These are phyloP conservation scores for Globisporangium viniferum DNA, from an alignment of 352 stramenopile species.

Conservation along the genomic window DNA sequence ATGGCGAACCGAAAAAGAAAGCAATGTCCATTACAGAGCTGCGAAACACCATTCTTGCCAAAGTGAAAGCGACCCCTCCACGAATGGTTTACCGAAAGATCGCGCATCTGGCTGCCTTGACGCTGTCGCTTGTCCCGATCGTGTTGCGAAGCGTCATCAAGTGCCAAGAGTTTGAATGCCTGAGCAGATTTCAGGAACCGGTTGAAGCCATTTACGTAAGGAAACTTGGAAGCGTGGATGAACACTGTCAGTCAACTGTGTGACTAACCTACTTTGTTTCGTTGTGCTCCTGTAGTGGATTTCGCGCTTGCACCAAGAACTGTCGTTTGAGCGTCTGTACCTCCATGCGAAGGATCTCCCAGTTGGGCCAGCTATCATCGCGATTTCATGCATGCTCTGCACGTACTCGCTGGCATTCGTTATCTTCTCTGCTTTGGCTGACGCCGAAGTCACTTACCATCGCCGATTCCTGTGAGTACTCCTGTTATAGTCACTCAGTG, in stretches of 20 bases:
- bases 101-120: conserved; percentile 48
- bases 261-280: not conserved
- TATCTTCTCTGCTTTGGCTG: conserved; percentile 70
- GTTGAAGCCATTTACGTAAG: conserved; percentile 35
- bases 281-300: conserved; percentile 25
- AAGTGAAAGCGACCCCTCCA: conserved; percentile 72
- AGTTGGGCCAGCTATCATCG: conserved; percentile 43
- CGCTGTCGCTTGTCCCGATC: conserved; percentile 60
- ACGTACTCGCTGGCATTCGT: conserved; percentile 76
- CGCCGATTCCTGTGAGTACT: conserved; percentile 67
- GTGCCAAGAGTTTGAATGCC: conserved; percentile 59
- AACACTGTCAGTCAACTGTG: not conserved
- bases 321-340: conserved; percentile 25
- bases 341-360: conserved; percentile 24
- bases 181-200: conserved; percentile 46
- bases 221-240: not conserved
- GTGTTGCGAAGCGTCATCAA: conserved; percentile 47
- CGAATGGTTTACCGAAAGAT: conserved; percentile 72
- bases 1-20: conserved; percentile 59
- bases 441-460: conserved; percentile 85
- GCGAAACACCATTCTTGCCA: conserved; percentile 74
- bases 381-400: conserved; percentile 64
- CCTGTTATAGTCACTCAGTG: not conserved
- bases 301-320: conserved; percentile 25
- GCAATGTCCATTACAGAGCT: conserved; percentile 82